Evolutionary conservation across 179 eudicot species (phyloP), one percentile per base, ranked within the genome.

Genomic region (Silene vulgaris): DNA sequence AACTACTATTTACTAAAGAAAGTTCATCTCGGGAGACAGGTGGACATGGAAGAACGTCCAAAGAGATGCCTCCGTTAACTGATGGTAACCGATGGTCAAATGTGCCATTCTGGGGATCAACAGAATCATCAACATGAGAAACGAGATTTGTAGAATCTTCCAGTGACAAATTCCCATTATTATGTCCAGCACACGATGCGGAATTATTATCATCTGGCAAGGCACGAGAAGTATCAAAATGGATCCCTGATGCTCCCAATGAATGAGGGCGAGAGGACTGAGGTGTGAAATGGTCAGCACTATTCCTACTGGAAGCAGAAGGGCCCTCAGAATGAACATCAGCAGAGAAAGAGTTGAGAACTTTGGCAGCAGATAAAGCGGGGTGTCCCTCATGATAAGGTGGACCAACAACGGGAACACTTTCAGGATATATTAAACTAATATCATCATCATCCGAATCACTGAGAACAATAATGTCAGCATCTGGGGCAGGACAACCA

Each of bases 361-460:
- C 62, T 60, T 79, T 71, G 52, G 67, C 75, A 57, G 75, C 73
- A 37, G 65, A 29, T 74, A 78, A 20, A 60, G 56, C 43, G 2
- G 56, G 26, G 54, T 28, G 65, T 77, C 45, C 75, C 50, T 69
- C 79, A 57, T 26, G 28, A 37, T 65, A 60, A 37, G 73, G 35
- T 37, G 62, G 75, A 65, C 20, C 5, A 64, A 13, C 71, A 54
- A 69, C 59, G 26, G 80, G 79, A 37, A 56, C 29, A 21, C 70
- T 61, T 62, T 81, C 79, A 2, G 86, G 86, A 40, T 59, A 67
- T 61, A 79, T 66, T 59, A 85, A 61, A 77, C 79, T 74, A 26
- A 83, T 78, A 76, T 79, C 86, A 69, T 89, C 94, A 77, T 68
- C 72, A 16, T 87, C 95, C 40, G 95, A 90, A 81, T 90, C 95